Evolutionary conservation across 176 grass and related monocot species (phyloP).

Genomic region (Pontederia paniculata): DNA sequence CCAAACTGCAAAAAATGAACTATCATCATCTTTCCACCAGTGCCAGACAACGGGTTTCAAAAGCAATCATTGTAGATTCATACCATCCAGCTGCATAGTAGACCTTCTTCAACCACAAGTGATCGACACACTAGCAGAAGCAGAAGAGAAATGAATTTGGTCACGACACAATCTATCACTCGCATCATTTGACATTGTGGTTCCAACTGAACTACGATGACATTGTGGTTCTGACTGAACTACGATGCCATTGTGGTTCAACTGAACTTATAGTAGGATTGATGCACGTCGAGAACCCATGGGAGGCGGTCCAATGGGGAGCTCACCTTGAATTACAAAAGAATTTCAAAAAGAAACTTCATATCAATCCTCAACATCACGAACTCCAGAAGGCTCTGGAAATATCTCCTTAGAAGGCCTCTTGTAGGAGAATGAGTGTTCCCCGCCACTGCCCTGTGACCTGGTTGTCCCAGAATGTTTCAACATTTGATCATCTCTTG

Average conservation of each 20-base stretch:
- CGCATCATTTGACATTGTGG: not conserved
- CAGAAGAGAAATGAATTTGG: not conserved
- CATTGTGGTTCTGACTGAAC: no score
- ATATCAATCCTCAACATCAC: slow-evolving; percentile 63
- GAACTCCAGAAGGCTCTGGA: slow-evolving; percentile 62
- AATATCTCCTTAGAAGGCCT: slow-evolving; percentile 78
- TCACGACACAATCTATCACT: not conserved
- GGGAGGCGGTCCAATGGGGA: not conserved
- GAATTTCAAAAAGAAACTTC: slow-evolving; percentile 10
- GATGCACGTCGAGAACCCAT: not conserved
- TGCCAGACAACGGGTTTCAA: no score
- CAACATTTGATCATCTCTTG: slow-evolving; percentile 55
- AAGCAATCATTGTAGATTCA: not conserved
- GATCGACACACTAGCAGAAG: not conserved
- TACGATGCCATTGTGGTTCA: no score
- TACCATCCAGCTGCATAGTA: not conserved
- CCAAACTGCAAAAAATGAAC: not conserved
- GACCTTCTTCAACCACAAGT: not conserved
- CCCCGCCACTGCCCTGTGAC: slow-evolving; percentile 86
- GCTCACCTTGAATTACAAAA: slow-evolving; percentile 9
- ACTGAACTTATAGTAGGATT: no score
- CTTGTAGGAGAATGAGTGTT: slow-evolving; percentile 69
- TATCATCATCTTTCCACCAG: not conserved
- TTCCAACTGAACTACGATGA: no score
- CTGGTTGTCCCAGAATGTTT: slow-evolving; percentile 63